These are phyloP conservation scores for Leccinum olivaceopallidum DNA, from an alignment of 768 basidiomycete species.

Conservation along the genomic window DNA sequence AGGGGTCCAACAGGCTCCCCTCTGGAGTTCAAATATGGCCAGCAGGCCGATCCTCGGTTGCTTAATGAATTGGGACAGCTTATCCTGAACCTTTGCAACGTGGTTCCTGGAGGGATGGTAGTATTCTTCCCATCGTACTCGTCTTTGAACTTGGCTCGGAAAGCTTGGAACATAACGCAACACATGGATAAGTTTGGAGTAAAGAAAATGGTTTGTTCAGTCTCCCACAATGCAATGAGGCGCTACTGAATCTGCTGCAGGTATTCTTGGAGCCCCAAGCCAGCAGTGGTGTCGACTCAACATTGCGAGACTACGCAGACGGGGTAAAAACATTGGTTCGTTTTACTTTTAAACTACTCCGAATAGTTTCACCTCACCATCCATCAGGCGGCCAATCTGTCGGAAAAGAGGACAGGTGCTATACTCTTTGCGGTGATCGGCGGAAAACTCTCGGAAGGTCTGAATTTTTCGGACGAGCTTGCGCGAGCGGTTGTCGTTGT, in stretches of 20 bases:
- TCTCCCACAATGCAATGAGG: neutral
- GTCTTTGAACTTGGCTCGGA: conserved; percentile 69
- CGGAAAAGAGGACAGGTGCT: conserved; percentile 55
- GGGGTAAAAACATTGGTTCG: conserved; percentile 39
- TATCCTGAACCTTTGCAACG: conserved; percentile 71
- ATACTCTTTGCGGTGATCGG: conserved; percentile 93
- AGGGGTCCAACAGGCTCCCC: conserved; percentile 74
- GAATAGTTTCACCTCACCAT: conserved; percentile 5
- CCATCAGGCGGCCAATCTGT: conserved; percentile 20
- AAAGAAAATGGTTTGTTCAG: conserved; percentile 69
- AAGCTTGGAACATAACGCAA: conserved; percentile 63
- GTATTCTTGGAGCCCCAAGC: conserved; percentile 89
- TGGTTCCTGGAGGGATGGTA: conserved; percentile 87
- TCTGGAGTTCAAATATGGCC: conserved; percentile 80
- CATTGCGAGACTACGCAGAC: conserved; percentile 70
- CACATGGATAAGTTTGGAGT: conserved; percentile 56
- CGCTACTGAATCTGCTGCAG: conserved; percentile 38
- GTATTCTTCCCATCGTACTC: conserved; percentile 94
- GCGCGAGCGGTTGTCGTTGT: conserved; percentile 86
- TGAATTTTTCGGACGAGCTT: conserved; percentile 75
- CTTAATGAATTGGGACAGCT: conserved; percentile 84
- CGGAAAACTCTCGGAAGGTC: conserved; percentile 94
- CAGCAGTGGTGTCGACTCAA: conserved; percentile 66
- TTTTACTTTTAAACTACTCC: neutral
- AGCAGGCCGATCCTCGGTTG: conserved; percentile 61